Conservation (phyloP, 176 grass and related monocot species). For the Elymus sibiricus region DNA sequence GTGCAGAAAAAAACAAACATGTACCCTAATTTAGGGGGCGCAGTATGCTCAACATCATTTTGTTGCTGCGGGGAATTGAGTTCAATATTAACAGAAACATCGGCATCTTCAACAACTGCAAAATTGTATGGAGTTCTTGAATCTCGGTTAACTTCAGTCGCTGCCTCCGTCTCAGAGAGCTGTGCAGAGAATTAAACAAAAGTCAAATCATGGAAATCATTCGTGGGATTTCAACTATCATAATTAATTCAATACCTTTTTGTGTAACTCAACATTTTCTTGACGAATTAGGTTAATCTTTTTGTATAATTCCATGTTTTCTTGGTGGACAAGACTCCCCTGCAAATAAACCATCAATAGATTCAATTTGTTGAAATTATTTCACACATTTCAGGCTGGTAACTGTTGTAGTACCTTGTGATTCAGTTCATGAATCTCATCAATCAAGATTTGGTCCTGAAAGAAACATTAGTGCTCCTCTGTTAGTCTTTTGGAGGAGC, state of each 20-base stretch:
- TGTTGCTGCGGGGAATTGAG: conserved; percentile 51
- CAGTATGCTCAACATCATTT: conserved; percentile 19
- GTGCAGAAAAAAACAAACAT: conserved; percentile 13
- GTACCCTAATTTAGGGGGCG: conserved; percentile 73
- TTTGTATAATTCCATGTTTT: conserved; percentile 70
- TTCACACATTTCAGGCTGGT: not conserved
- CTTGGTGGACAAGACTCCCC: conserved; percentile 68
- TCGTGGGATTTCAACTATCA: conserved; percentile 1
- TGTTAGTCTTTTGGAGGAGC: conserved; percentile 21
- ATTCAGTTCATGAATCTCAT: conserved; percentile 80
- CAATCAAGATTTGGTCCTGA: conserved; percentile 71
- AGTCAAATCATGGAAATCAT: not conserved
- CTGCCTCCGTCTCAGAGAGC: conserved; percentile 46
- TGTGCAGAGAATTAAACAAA: conserved; percentile 16
- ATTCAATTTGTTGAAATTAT: conserved; percentile 27
- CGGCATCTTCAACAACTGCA: conserved; percentile 37
- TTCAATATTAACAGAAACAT: conserved; percentile 49
- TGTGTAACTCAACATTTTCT: conserved; percentile 69
- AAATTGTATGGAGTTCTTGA: conserved; percentile 55
- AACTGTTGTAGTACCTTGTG: conserved; percentile 43
- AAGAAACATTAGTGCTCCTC: conserved; percentile 11
- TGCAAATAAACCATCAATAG: conserved; percentile 37
- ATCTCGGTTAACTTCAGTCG: conserved; percentile 37
- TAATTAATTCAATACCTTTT: conserved; percentile 50
- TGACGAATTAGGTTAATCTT: conserved; percentile 60